Conservation (phyloP, 495 filamentous ascomycete genomes). For the Oidiodendron maius region DNA sequence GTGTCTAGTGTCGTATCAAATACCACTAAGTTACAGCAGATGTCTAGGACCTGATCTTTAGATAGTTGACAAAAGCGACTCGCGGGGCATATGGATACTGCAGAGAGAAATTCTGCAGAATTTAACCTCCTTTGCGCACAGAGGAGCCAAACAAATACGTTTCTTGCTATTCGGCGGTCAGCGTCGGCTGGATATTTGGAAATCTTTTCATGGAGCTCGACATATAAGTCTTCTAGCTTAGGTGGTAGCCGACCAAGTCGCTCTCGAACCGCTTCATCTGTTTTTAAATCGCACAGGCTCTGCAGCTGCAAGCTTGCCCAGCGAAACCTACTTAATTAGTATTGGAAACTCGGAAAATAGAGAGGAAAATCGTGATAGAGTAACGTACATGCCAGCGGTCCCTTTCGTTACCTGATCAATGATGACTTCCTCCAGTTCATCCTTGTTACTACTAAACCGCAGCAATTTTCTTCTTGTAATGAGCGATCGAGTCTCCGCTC, state of each 20-base stretch:
- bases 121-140: slow-evolving; percentile 15
- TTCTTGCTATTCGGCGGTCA: slow-evolving; percentile 8
- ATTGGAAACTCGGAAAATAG: neutral
- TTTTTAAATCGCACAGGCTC: slow-evolving; percentile 21
- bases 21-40: slow-evolving; percentile 21
- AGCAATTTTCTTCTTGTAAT: slow-evolving; percentile 16
- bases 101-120: neutral
- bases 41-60: neutral
- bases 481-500: slow-evolving; percentile 15
- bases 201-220: slow-evolving; percentile 19
- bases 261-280: slow-evolving; percentile 15
- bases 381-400: slow-evolving; percentile 29
- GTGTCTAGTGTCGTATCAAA: neutral
- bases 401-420: slow-evolving; percentile 16
- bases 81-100: neutral
- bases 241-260: slow-evolving; percentile 24
- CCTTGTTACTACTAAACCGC: neutral
- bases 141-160: slow-evolving; percentile 20
- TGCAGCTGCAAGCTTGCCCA: slow-evolving; percentile 31
- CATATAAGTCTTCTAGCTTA: slow-evolving; percentile 22
- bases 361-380: slow-evolving; percentile 6
- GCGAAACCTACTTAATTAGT: slow-evolving; percentile 23
- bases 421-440: slow-evolving; percentile 22
- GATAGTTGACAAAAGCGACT: neutral
- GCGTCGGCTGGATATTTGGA: neutral